Percentiles rank a stretch among this genome's conserved stretches.
These are phyloP conservation scores for Geopyxis carbonaria DNA, from an alignment of 495 filamentous ascomycete genomes.

Conservation along the genomic window DNA sequence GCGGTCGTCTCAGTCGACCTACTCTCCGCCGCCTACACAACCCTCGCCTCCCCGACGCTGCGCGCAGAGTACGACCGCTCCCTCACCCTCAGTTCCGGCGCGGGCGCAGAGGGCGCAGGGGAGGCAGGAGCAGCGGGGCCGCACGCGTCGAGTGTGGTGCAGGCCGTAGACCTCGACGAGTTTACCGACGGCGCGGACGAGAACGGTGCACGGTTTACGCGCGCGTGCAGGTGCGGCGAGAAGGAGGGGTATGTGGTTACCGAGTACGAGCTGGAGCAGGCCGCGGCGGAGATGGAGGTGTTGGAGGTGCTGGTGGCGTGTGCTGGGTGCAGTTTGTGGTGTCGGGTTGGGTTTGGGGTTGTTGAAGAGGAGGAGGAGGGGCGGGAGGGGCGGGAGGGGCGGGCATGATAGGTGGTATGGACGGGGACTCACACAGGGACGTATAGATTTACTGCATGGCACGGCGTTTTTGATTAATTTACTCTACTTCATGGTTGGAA, in stretches of 20 bases:
- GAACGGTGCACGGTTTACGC: conserved; percentile 39
- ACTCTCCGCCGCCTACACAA: conserved; percentile 58
- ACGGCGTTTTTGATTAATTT: too few species aligned
- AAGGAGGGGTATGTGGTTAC: conserved; percentile 49
- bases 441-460: too few species aligned
- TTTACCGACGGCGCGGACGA: conserved; percentile 37
- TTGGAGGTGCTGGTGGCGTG: conserved; percentile 62
- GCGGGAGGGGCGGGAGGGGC: too few species aligned
- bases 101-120: conserved; percentile 25
- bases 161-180: conserved; percentile 73
- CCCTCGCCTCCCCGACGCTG: conserved; percentile 40
- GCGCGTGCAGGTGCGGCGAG: conserved; percentile 67
- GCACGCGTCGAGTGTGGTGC: conserved; percentile 30
- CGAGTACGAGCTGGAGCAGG: conserved; percentile 54
- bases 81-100: conserved; percentile 22
- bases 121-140: not conserved
- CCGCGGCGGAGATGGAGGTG: conserved; percentile 32
- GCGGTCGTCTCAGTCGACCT: conserved; percentile 44
- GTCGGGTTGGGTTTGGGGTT: conserved; percentile 55
- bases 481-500: too few species aligned
- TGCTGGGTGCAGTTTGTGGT: conserved; percentile 64
- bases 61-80: conserved; percentile 48
- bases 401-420: too few species aligned
- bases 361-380: conserved; percentile 33
- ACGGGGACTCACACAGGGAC: too few species aligned